Base-by-base conservation (phyloP, 2,329 filamentous ascomycete genomes). In the Penicillium janthinellum region DNA sequence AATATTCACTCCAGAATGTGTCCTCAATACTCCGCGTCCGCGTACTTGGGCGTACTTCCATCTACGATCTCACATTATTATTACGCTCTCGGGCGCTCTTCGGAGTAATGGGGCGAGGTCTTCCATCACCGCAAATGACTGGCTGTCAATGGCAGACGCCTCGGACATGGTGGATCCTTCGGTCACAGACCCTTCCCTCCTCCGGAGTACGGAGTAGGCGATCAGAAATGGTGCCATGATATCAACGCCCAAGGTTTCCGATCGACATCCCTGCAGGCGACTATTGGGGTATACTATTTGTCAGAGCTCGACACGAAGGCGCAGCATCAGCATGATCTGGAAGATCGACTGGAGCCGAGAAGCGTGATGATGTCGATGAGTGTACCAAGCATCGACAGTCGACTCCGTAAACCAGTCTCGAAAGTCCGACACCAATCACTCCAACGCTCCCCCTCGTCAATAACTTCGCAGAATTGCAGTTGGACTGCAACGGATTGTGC, bases 201-300 rank as follows among this genome's bases (percentile, higher is more conserved):
- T 20, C 20, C 20, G 20, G 20, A 20, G 20, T 25, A 25, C 5
- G 25, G 25, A 25, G 25, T 34, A 47, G 25, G 25, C 22, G 45
- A 49, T 34, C n/a, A 28, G n/a, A 35, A 17, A n/a, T 34, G 28
- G 28, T 49, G 45, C 45, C 45, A 35, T 49, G 28, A 49, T 49
- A 49, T 35, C 45, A 34, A 49, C 28, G 28, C 44, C 44, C 22
- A 28, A 15, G 44, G 28, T 17, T 10, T 49, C 28, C 34, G 49
- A 51, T 51, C 49, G 49, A 39, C 35, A 51, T 14, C 49, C 49
- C 20, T 51, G 49, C 49, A 51, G 49, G 34, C 17, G 49, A 51
- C 49, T 51, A 51, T 37, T 41, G 45, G 35, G n/a, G 28, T n/a
- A 14, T 49, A 38, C 8, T 28, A 47, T 47, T 39, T 20, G 54